Percentiles rank a stretch among this genome's conserved stretches.
These are phyloP conservation scores for Polyporus arcularius DNA, from an alignment of 768 basidiomycete species.

Conservation along the genomic window DNA sequence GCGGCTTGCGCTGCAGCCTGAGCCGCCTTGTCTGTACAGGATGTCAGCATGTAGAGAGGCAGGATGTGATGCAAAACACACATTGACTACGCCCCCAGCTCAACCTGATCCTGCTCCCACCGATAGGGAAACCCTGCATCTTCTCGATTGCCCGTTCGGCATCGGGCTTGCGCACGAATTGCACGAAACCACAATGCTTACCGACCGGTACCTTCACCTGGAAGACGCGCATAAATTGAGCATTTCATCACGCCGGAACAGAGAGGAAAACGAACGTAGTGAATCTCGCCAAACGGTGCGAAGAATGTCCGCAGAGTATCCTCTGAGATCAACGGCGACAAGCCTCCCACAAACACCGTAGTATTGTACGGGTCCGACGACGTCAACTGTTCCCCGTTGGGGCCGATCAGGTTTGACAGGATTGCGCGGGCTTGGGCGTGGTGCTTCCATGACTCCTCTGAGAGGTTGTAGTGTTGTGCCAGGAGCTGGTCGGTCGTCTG, in stretches of 20 bases:
- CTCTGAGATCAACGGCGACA: conserved; percentile 87
- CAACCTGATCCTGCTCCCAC: conserved; percentile 85
- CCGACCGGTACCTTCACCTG: conserved; percentile 96
- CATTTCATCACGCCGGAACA: neutral
- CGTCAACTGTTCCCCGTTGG: conserved; percentile 83
- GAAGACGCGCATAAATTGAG: conserved; percentile 5
- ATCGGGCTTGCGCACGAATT: conserved; percentile 89
- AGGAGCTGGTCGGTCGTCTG: conserved; percentile 43
- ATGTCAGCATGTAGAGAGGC: conserved; percentile 1
- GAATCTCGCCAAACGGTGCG: conserved; percentile 89
- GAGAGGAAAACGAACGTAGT: conserved; percentile 62
- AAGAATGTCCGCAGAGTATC: conserved; percentile 91
- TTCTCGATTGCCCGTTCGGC: conserved; percentile 92
- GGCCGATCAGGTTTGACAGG: conserved; percentile 80
- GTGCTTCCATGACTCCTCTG: conserved; percentile 83
- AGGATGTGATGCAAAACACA: conserved; percentile 37
- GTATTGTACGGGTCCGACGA: conserved; percentile 96
- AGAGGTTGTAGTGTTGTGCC: conserved; percentile 56
- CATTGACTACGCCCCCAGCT: conserved; percentile 96
- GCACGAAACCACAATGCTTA: conserved; percentile 95
- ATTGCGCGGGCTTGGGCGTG: conserved; percentile 83
- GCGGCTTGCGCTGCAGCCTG: conserved; percentile 83
- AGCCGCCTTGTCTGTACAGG: conserved; percentile 77
- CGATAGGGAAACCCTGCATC: conserved; percentile 96
- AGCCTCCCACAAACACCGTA: conserved; percentile 91